Conservation (phyloP, 2,329 filamentous ascomycete genomes). For the Fusarium camptoceras region DNA sequence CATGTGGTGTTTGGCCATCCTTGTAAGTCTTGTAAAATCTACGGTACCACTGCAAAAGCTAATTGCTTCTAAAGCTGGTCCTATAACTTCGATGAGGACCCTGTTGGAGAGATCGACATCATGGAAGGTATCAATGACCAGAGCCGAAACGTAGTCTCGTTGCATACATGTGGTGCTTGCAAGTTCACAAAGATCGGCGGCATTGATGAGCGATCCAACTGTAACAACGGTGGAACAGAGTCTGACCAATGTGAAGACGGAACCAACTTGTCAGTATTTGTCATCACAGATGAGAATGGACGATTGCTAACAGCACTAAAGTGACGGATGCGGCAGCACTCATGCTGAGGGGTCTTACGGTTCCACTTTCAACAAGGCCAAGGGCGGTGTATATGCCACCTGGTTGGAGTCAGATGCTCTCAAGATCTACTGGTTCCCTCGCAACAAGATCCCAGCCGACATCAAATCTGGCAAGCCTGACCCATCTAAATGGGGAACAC, state of each 20-base stretch:
- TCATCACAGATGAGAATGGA: fast-evolving
- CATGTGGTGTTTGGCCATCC: conserved; percentile 39
- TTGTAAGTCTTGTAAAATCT: conserved; percentile 14
- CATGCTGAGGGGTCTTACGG: conserved; percentile 13
- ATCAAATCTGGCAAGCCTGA: conserved; percentile 68
- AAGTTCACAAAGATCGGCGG: conserved; percentile 57
- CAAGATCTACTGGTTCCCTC: conserved; percentile 80
- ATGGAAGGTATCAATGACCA: conserved; percentile 77
- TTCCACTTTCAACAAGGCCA: conserved; percentile 45
- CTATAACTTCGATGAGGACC: conserved; percentile 28
- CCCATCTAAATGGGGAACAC: conserved; percentile 71
- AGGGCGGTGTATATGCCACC: conserved; percentile 74
- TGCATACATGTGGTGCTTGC: conserved; percentile 69
- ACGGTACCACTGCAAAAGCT: not conserved
- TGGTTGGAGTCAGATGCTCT: conserved; percentile 77
- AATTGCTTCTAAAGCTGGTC: conserved; percentile 1
- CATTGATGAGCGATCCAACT: conserved; percentile 55
- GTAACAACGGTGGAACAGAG: conserved; percentile 57
- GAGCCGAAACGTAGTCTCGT: conserved; percentile 67
- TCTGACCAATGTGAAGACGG: conserved; percentile 36
- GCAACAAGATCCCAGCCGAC: conserved; percentile 69
- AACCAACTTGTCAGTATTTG: conserved; percentile 9
- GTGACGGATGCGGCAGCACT: conserved; percentile 17
- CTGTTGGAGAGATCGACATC: conserved; percentile 75
- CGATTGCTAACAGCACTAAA: not conserved